Evolutionary conservation across 495 filamentous ascomycete species (phyloP), one percentile per base, ranked within the genome.

Genomic region (Pyrenula massariospora): DNA sequence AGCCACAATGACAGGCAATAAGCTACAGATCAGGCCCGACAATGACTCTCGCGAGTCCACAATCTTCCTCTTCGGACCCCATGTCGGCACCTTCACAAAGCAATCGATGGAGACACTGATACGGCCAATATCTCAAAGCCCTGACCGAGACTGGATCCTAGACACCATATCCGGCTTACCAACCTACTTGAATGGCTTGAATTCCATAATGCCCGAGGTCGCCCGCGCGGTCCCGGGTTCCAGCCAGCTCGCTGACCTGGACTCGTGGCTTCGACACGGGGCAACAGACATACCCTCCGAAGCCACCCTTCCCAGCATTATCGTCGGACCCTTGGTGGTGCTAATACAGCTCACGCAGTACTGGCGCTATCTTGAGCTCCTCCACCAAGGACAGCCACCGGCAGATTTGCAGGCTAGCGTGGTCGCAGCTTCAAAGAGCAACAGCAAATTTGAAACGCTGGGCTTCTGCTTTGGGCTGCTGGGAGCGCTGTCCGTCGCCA

Each of bases 391-490:
- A 12, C 53, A 53, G 12, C 50, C 56, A 42, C 31, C 31, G 15
- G 23, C 31, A 20, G 48, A 58, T 54, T 21, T 53, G 15, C 47
- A 57, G 12, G 42, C 55, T 12, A 51, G 25, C n/a, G 23, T 60
- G 47, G 54, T 57, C n/a, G 23, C 36, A 54, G 22, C n/a, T n/a
- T n/a, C 11, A 1, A 42, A 48, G 54, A 5, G 20, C 8, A 20
- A 24, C 10, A 8, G 20, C 5, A 5, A 20, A 10, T 20, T 10
- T 19, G 50, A 48, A 48, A 70, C 68, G 0, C 53, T 72, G 0
- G 73, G 74, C 12, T 66, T 76, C 48, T 77, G 74, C 49, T 67
- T 64, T 2, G 73, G 73, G 1, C 20, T 74, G 1, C 57, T 76
- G 19, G 60, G 48, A 36, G 69, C 72, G 25, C 54, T 69, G 20